phyloP scores from a whole-genome alignment of 2,329 filamentous ascomycete genomes.

The Xylaria sp. region DNA sequence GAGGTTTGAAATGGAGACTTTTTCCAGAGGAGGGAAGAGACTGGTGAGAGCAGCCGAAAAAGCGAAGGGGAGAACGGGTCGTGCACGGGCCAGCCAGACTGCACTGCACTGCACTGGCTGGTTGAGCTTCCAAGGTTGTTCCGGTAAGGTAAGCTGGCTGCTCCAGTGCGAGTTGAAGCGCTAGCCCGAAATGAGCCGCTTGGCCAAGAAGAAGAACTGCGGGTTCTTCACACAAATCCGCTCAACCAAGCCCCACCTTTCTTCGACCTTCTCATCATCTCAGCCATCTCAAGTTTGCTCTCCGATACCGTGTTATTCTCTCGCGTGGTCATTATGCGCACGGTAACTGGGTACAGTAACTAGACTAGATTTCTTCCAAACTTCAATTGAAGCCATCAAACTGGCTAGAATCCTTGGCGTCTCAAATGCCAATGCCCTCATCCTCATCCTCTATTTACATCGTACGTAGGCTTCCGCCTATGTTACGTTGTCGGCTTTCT shows the following conservation, averaged over 20 bases:
- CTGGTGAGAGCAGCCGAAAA: conserved; percentile 36
- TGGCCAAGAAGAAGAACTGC: conserved; percentile 18
- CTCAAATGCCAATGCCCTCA: background rate
- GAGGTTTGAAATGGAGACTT: conserved; percentile 48
- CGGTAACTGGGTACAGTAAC: background rate
- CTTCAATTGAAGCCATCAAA: background rate
- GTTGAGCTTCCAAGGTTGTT: conserved; percentile 12
- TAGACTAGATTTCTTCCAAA: background rate
- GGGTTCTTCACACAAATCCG: conserved; percentile 31
- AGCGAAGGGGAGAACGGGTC: conserved; percentile 40
- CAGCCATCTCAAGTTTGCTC: background rate
- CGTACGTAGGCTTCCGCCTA: background rate
- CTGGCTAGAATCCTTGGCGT: background rate
- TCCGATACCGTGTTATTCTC: background rate
- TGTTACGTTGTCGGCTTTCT: background rate
- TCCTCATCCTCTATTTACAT: too few species aligned
- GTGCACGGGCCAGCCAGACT: conserved; percentile 34
- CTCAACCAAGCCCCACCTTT: conserved; percentile 17
- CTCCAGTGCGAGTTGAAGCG: conserved; percentile 3
- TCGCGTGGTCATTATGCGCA: background rate
- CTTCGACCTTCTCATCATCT: background rate
- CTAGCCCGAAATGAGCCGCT: conserved; percentile 22
- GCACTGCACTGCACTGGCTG: conserved; percentile 5
- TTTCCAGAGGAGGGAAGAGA: conserved; percentile 45
- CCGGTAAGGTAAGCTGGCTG: conserved; percentile 4